These are phyloP conservation scores for Annulohypoxylon maeteangense DNA, from an alignment of 495 filamentous ascomycete species.

Conservation along the genomic window DNA sequence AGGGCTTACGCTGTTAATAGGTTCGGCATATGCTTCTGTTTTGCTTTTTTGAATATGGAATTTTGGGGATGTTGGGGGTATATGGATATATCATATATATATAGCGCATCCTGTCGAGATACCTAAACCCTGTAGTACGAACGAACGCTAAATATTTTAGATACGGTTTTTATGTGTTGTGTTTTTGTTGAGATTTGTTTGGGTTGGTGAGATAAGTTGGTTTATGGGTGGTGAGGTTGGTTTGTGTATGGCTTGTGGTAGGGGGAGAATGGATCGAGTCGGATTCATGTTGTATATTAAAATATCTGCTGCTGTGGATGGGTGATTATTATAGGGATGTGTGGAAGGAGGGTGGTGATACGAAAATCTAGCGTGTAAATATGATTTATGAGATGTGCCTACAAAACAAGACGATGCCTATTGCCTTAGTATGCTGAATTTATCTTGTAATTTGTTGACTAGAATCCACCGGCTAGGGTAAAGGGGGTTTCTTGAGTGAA, in stretches of 20 bases:
- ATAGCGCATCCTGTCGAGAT: constrained; percentile 15
- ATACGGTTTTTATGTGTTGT: background rate
- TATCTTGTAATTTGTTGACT: too few species aligned
- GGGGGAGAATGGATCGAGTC: background rate
- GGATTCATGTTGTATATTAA: background rate
- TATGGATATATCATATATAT: constrained; percentile 18
- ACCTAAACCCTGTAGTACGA: constrained; percentile 6
- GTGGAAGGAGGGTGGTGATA: background rate
- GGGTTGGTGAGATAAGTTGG: background rate
- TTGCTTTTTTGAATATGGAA: constrained; percentile 38
- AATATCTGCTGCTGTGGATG: background rate
- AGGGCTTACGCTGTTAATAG: constrained; percentile 12
- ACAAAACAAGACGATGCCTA: background rate
- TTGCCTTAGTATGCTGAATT: too few species aligned
- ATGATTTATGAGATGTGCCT: background rate
- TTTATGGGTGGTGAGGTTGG: background rate
- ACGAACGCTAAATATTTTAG: background rate
- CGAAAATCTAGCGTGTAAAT: background rate
- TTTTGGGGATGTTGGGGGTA: background rate
- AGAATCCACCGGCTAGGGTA: too few species aligned
- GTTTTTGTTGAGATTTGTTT: background rate
- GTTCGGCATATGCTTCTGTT: constrained; percentile 1
- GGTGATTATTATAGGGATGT: background rate
- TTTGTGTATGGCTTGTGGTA: background rate
- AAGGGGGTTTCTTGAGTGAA: background rate